A percentile compares a stretch with the other conserved stretches of the same genome.
Conservation (phyloP, 495 filamentous ascomycete genomes). For the Penicillium ucsense region DNA sequence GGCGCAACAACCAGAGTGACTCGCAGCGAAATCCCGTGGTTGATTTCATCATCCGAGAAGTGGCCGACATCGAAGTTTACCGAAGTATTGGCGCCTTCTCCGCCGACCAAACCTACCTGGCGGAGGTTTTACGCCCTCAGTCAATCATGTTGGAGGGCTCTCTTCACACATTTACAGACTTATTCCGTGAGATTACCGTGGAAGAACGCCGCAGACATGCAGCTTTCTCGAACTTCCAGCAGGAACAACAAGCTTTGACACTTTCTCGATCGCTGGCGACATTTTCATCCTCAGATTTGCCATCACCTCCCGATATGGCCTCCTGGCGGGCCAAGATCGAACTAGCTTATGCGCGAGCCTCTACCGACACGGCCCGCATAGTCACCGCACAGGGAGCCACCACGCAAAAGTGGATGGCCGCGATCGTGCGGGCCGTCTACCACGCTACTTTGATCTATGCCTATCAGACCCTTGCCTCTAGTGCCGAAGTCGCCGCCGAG, state of each 20-base stretch:
- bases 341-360: background rate
- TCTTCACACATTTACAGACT: slow-evolving; percentile 1
- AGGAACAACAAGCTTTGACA: background rate
- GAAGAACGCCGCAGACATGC: slow-evolving; percentile 2
- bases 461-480: background rate
- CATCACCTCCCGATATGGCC: background rate
- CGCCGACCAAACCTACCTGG: background rate
- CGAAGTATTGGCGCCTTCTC: slow-evolving; percentile 3
- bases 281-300: background rate
- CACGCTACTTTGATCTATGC: slow-evolving; percentile 1
- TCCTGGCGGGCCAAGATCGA: background rate
- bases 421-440: slow-evolving; percentile 3
- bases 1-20: background rate
- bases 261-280: no score
- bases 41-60: slow-evolving; percentile 1
- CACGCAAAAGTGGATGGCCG: slow-evolving; percentile 1
- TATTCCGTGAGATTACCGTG: slow-evolving; percentile 2
- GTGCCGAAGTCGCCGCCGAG: background rate
- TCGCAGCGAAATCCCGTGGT: background rate
- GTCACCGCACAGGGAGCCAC: background rate
- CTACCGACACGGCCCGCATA: background rate
- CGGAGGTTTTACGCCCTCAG: background rate
- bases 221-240: background rate
- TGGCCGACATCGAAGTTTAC: slow-evolving; percentile 4
- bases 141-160: background rate